These are phyloP conservation scores for Boletus tylopilopsis DNA, from an alignment of 768 basidiomycete genomes.

Conservation along the genomic window DNA sequence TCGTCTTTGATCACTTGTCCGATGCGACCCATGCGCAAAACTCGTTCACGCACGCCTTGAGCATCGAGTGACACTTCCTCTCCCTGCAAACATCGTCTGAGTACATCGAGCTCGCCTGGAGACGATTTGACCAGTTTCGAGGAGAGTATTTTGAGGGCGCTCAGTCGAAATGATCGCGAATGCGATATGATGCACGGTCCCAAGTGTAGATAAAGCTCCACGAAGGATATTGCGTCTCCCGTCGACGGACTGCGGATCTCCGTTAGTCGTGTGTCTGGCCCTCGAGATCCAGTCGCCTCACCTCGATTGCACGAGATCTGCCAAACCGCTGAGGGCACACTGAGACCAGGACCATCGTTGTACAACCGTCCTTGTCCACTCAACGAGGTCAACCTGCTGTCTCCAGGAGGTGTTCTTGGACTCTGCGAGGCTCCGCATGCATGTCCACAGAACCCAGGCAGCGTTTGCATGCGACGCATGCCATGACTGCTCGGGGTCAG, in stretches of 20 bases:
- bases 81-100: conserved; percentile 68
- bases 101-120: conserved; percentile 45
- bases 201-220: conserved; percentile 51
- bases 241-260: conserved; percentile 15
- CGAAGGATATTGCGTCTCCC: conserved; percentile 34
- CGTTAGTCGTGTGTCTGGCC: not conserved
- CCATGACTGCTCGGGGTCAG: conserved; percentile 31
- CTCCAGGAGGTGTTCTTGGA: conserved; percentile 46
- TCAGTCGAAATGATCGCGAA: conserved; percentile 60
- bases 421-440: conserved; percentile 45
- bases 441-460: conserved; percentile 59
- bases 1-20: conserved; percentile 56
- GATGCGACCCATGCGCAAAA: conserved; percentile 71
- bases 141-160: conserved; percentile 59
- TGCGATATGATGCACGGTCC: conserved; percentile 64
- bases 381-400: conserved; percentile 40
- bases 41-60: conserved; percentile 80
- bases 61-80: conserved; percentile 79
- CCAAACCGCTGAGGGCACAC: conserved; percentile 52
- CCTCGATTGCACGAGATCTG: conserved; percentile 45
- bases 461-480: conserved; percentile 36
- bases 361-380: conserved; percentile 46
- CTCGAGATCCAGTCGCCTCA: conserved; percentile 20
- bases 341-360: conserved; percentile 58
- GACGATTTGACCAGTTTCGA: conserved; percentile 46